Evolutionary conservation across 192 early-diverging fungal genomes (phyloP).

Genomic region (Podila horticola): DNA sequence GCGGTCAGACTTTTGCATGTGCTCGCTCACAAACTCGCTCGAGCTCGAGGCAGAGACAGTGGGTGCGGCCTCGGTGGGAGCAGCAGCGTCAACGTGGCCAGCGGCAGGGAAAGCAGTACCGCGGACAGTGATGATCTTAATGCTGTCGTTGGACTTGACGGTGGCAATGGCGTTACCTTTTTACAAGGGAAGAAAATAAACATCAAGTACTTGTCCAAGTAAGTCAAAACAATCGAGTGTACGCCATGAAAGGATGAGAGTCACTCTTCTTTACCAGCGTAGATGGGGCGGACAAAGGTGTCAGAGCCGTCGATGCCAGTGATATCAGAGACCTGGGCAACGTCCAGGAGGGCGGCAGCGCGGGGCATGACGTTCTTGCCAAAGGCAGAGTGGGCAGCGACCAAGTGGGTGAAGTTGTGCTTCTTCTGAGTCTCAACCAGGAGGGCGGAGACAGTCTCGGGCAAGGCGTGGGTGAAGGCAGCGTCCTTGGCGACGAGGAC

Average conservation of each 20-base stretch:
- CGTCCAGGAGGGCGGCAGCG: conserved; percentile 91
- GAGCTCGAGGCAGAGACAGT: conserved; percentile 60
- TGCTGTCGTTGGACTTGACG: conserved; percentile 87
- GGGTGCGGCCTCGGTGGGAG: conserved; percentile 76
- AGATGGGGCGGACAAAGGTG: conserved; percentile 96
- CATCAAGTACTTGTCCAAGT: not conserved
- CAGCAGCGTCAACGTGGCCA: conserved; percentile 59
- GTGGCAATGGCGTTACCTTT: conserved; percentile 95
- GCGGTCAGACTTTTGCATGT: conserved; percentile 93
- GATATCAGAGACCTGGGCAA: conserved; percentile 92
- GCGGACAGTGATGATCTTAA: conserved; percentile 93
- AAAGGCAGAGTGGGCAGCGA: conserved; percentile 88
- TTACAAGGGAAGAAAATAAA: not conserved
- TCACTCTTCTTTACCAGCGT: conserved; percentile 75
- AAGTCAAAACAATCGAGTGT: not conserved
- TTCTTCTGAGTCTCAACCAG: conserved; percentile 78
- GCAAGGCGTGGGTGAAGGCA: conserved; percentile 78
- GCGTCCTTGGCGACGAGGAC: conserved; percentile 88
- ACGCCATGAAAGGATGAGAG: not conserved
- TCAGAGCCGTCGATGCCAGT: conserved; percentile 80
- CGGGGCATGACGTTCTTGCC: conserved; percentile 96
- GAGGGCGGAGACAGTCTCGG: conserved; percentile 85
- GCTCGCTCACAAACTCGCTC: conserved; percentile 89
- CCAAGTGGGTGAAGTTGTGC: conserved; percentile 81
- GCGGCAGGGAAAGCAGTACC: conserved; percentile 87